Evolutionary conservation across 106 monocot genomes (phyloP).

Genomic region (Posidonia australis): DNA sequence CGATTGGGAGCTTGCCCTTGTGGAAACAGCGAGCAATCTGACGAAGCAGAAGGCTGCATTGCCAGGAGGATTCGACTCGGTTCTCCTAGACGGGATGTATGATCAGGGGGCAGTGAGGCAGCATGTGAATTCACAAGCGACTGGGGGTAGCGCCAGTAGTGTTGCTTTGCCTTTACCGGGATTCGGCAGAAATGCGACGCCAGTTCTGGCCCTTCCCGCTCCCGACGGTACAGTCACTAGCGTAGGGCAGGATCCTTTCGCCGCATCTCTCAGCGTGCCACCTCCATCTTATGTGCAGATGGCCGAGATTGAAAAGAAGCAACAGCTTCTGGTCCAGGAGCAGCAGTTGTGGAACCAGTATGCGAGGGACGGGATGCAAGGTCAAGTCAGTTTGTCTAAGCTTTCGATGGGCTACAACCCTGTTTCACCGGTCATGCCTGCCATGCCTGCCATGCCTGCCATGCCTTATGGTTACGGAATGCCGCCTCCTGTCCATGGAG

Average conservation of each 20-base stretch:
- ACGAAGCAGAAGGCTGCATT: slow-evolving; percentile 51
- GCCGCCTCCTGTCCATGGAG: slow-evolving; percentile 7
- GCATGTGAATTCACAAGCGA: slow-evolving; percentile 39
- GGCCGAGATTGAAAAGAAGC: slow-evolving; percentile 84
- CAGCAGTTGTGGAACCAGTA: slow-evolving; percentile 73
- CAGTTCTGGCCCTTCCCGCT: slow-evolving; percentile 70
- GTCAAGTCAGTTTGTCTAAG: slow-evolving; percentile 20
- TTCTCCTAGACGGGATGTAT: slow-evolving; percentile 81
- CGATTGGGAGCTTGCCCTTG: slow-evolving; percentile 75
- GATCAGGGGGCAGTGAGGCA: slow-evolving; percentile 65
- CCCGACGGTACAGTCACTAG: slow-evolving; percentile 56
- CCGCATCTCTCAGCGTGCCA: slow-evolving; percentile 51
- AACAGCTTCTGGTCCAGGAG: slow-evolving; percentile 66
- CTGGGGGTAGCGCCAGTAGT: slow-evolving; percentile 74
- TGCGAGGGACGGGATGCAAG: slow-evolving; percentile 63
- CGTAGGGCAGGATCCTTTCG: slow-evolving; percentile 62
- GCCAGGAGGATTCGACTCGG: slow-evolving; percentile 63
- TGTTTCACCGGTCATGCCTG: too few relatives aligned
- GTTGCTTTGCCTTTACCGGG: slow-evolving; percentile 28
- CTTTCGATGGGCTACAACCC: slow-evolving; percentile 8
- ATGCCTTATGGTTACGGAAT: slow-evolving; percentile 8
- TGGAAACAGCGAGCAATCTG: slow-evolving; percentile 71
- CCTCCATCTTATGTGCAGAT: slow-evolving; percentile 89
- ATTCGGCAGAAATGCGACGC: slow-evolving; percentile 4
- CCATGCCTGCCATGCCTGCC: too few relatives aligned